Base-by-base conservation (phyloP, 2,329 filamentous ascomycete species). In the Dactylellina parvicollis region DNA sequence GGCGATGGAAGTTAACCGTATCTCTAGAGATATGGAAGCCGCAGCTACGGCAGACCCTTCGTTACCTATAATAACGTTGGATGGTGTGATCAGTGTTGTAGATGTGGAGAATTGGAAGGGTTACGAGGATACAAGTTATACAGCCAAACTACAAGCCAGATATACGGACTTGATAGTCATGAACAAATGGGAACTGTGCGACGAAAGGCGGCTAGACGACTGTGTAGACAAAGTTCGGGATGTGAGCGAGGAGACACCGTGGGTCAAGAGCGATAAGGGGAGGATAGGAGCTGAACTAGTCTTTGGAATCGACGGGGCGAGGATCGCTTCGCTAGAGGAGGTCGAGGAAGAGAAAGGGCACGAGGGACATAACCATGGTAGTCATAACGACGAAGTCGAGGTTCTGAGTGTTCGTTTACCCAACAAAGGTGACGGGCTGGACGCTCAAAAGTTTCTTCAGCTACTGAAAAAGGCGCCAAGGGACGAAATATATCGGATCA, bases 101-200 rank as follows among this genome's bases (percentile, higher is more conserved):
- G 93, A 97, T 79, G 92, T 96, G 9, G 93, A 96, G 85, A 97
- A 97, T 79, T 97, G 92, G 92, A 83, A 88, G 78, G 93, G 93
- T 0, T 97, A 97, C 79, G 92, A 95, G 77, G 92, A 96, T 80
- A 96, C 91, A 22, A 92, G 89, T 69, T 94, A 91, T 79, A 97
- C 93, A 65, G 93, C 93, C 4, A 89, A 90, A 79, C 84, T 96
- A 76, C 93, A 97, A 84, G 93, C 92, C 2, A 85, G 87, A 75
- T 96, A 96, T 80, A 97, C 93, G 9, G 93, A 97, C 81, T 80
- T 97, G 74, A 89, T 97, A 74, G 88, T 97, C 14, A 89, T 96
- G 78, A 97, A 96, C 80, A 97, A 97, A 82, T 96, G 92, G 91
- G 93, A 97, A 82, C 78, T 81, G 4, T 89, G 89, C 8, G 85